phyloP scores from a whole-genome alignment of 192 early-diverging fungal species.

The Podila horticola region DNA sequence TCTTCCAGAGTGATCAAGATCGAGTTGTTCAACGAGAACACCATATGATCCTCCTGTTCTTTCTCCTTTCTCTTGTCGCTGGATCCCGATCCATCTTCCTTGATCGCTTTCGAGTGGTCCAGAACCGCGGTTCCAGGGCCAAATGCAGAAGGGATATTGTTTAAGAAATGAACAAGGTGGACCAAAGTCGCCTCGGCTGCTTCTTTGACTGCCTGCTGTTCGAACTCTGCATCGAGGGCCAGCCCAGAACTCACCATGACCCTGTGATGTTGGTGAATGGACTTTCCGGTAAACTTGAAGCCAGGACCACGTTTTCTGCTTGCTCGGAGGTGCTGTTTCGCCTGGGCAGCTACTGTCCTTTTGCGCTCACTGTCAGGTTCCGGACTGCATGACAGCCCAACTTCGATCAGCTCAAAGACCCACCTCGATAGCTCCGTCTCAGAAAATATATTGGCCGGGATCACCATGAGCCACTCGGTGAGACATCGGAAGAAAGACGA shows the following conservation, averaged over 20 bases:
- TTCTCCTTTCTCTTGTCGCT: constrained; percentile 49
- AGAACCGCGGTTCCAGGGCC: constrained; percentile 55
- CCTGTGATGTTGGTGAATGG: constrained; percentile 44
- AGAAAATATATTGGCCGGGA: constrained; percentile 67
- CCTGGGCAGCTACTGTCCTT: constrained; percentile 8
- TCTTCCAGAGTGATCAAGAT: constrained; percentile 80
- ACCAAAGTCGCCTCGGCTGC: constrained; percentile 74
- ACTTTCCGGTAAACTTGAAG: constrained; percentile 34
- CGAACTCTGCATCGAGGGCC: constrained; percentile 17
- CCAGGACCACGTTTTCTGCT: constrained; percentile 25
- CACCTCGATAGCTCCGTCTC: constrained; percentile 69
- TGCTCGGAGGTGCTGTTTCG: neutral
- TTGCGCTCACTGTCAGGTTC: constrained; percentile 39
- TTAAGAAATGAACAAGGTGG: constrained; percentile 78
- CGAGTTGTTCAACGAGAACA: constrained; percentile 79
- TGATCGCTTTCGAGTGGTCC: neutral
- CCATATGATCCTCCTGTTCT: constrained; percentile 63
- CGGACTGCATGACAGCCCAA: constrained; percentile 53
- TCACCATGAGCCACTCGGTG: constrained; percentile 80
- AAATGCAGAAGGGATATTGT: constrained; percentile 69
- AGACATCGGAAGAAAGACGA: constrained; percentile 74
- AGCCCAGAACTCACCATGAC: constrained; percentile 43
- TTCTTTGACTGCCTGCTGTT: constrained; percentile 59
- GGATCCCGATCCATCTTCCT: constrained; percentile 17
- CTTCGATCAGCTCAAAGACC: constrained; percentile 79